These are phyloP conservation scores for Picea mariana DNA, from an alignment of 83 land plant species.

Conservation along the genomic window DNA sequence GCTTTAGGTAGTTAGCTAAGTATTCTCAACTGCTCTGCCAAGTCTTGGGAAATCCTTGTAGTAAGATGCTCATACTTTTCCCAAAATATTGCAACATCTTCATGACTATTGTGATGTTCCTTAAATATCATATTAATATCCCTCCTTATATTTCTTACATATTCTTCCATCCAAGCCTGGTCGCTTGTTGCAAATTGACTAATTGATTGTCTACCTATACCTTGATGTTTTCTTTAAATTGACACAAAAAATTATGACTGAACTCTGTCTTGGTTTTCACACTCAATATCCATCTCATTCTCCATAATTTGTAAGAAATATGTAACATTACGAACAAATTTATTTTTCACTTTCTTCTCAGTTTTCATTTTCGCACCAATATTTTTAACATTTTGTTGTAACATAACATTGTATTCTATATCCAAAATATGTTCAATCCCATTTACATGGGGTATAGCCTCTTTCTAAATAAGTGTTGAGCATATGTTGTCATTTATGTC, in stretches of 20 bases:
- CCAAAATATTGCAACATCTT: slow-evolving; percentile 65
- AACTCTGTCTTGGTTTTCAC: too few relatives aligned
- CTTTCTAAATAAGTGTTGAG: slow-evolving; percentile 21
- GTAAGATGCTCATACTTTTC: slow-evolving; percentile 74
- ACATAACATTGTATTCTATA: neutral
- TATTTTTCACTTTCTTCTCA: slow-evolving; percentile 5
- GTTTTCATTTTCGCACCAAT: neutral
- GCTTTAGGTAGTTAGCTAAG: too few relatives aligned
- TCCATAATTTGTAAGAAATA: neutral
- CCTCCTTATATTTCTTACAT: slow-evolving; percentile 28
- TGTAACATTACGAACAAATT: slow-evolving; percentile 8
- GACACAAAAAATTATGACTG: slow-evolving; percentile 42
- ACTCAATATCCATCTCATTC: neutral
- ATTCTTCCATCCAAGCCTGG: slow-evolving; percentile 35
- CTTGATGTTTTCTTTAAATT: slow-evolving; percentile 30
- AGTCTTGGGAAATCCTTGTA: slow-evolving; percentile 90
- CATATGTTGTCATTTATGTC: too few relatives aligned
- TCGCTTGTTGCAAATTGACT: neutral
- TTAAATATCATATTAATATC: slow-evolving; percentile 35
- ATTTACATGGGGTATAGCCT: slow-evolving; percentile 20
- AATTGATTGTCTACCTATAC: neutral
- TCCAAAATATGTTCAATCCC: neutral
- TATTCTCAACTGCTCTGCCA: slow-evolving; percentile 83
- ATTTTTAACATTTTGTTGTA: neutral
- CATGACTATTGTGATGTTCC: slow-evolving; percentile 23